These are phyloP conservation scores for Euphorbia corollata DNA, from an alignment of 441 rosid genomes.

Conservation along the genomic window DNA sequence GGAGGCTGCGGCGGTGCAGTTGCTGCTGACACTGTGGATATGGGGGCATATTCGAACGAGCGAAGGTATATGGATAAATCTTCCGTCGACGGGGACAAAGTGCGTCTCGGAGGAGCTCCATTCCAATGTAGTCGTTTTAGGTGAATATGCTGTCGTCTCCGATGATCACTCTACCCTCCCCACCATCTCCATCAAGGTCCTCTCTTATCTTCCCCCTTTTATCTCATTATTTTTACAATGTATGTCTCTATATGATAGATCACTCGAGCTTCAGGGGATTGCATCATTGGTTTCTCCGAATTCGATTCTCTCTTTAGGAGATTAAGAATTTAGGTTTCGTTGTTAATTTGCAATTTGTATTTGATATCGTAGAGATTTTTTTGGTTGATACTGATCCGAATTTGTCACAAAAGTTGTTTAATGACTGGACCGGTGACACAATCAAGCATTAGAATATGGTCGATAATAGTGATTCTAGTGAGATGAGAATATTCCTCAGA, in stretches of 20 bases:
- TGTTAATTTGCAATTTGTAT: background rate
- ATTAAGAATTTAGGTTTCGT: background rate
- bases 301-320: background rate
- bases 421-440: background rate
- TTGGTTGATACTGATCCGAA: background rate
- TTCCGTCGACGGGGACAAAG: constrained; percentile 62
- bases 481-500: background rate
- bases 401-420: no score
- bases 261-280: background rate
- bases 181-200: constrained; percentile 63
- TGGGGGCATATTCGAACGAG: constrained; percentile 20
- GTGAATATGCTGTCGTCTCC: constrained; percentile 66
- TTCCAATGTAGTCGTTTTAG: constrained; percentile 69
- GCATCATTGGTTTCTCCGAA: background rate
- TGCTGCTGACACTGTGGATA: constrained; percentile 11
- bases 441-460: background rate
- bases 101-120: constrained; percentile 89
- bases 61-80: constrained; percentile 60
- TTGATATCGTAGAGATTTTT: background rate
- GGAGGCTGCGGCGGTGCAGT: constrained; percentile 6
- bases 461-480: background rate
- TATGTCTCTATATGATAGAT: background rate
- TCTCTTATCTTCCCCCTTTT: no score
- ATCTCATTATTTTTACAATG: background rate
- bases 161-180: constrained; percentile 54